Evolutionary conservation across 129 eudicot species (phyloP).

Genomic region (Logfia minima): DNA sequence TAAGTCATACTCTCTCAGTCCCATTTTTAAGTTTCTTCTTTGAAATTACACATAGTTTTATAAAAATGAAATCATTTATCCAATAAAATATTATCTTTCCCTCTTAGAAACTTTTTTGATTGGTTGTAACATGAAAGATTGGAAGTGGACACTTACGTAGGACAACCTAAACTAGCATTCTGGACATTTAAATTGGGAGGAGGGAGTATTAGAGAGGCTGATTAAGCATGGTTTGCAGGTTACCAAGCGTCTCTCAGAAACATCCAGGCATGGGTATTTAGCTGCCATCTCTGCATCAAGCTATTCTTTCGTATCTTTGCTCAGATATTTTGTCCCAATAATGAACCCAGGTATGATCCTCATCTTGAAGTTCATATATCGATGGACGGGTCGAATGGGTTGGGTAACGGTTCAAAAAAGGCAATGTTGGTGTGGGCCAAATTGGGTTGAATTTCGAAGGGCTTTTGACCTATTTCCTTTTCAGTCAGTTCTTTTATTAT

Average conservation of each 20-base stretch:
- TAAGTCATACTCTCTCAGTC: no score
- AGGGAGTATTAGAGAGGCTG: neutral
- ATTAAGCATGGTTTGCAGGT: constrained; percentile 5
- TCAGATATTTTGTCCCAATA: neutral
- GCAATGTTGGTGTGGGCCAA: neutral
- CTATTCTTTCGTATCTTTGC: constrained; percentile 13
- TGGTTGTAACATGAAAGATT: no score
- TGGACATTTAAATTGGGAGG: no score
- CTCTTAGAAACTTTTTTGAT: no score
- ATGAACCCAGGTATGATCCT: constrained; percentile 5
- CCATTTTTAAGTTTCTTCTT: no score
- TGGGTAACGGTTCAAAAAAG: neutral
- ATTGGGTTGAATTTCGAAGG: neutral
- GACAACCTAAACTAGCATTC: no score
- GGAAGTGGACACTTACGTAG: no score
- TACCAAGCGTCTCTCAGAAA: neutral
- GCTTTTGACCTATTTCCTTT: no score
- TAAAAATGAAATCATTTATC: no score
- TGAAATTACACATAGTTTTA: no score
- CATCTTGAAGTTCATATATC: neutral
- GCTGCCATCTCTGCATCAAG: constrained; percentile 11
- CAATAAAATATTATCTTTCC: no score
- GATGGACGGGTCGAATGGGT: neutral
- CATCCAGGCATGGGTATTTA: neutral
- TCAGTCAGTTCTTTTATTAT: no score